Conservation (phyloP, 2,329 filamentous ascomycete species). For the Aspergillus amoenus region DNA sequence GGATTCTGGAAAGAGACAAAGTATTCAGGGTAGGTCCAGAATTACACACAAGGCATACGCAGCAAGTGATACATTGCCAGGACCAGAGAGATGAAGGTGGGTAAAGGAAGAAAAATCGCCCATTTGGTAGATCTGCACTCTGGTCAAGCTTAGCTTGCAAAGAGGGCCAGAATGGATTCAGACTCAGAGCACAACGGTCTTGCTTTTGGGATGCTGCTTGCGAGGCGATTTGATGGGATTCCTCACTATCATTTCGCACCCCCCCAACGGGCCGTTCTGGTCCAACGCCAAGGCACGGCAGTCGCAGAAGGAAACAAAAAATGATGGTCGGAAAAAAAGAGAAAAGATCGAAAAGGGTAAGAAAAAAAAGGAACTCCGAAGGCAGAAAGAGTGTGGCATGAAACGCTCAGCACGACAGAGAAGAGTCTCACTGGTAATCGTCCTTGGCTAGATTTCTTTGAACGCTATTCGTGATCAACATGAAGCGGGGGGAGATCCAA, state of each 20-base stretch:
- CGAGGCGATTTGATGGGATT: conserved; percentile 11
- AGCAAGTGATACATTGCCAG: conserved; percentile 13
- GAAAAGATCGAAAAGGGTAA: conserved; percentile 9
- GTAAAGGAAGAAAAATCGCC: conserved; percentile 18
- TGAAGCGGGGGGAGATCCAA: conserved; percentile 20
- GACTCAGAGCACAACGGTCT: conserved; percentile 14
- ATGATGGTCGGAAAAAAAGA: conserved; percentile 6
- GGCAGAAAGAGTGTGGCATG: conserved; percentile 11
- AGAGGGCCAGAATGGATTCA: conserved; percentile 10
- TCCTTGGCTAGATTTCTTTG: conserved; percentile 15
- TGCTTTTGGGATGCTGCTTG: conserved; percentile 11
- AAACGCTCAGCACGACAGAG: conserved; percentile 21
- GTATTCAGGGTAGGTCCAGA: conserved; percentile 15
- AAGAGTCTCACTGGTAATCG: conserved; percentile 14
- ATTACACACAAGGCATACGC: background rate
- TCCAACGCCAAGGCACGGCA: conserved; percentile 21
- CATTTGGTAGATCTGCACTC: conserved; percentile 26
- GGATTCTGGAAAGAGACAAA: conserved; percentile 21
- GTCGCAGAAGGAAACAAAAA: conserved; percentile 10
- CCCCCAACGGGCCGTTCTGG: conserved; percentile 19
- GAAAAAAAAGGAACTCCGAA: conserved; percentile 3
- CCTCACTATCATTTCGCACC: conserved; percentile 16
- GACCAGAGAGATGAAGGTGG: conserved; percentile 20
- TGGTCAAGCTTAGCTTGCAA: conserved; percentile 27
- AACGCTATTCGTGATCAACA: conserved; percentile 19